Base-by-base conservation (phyloP, 2,329 filamentous ascomycete species). In the Colletotrichum chrysophilum region DNA sequence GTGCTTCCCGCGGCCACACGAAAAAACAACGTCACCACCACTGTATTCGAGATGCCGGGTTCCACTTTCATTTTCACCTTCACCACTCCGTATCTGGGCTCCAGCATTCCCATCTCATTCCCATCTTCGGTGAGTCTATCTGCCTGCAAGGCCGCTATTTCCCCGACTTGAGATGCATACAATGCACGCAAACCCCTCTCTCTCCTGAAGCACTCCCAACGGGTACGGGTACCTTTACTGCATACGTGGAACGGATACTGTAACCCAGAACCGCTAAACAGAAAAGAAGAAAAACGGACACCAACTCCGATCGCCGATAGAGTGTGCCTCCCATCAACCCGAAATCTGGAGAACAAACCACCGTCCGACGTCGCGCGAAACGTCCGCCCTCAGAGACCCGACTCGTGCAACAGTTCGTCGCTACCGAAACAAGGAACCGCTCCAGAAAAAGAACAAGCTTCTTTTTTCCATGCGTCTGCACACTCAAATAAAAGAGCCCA, bases 21-120 rank as follows among this genome's bases (percentile, higher is more conserved):
- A n/a, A 24, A 68, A 70, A 48, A 18, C 28, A 70, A 71, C 71
- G 71, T 74, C 71, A 74, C 71, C 61, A 75, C 67, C 52, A 74
- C 67, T 71, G 72, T 75, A 75, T 75, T 60, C 52, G 72, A 71
- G 68, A 71, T 75, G 34, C 34, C 28, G 43, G 66, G 18, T 24
- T 55, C 30, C 21, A 30, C 28, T 24, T 43, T 43, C 38, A 43
- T 43, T 43, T 43, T 43, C 38, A 43, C 38, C 9, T 12, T 66
- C 66, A 43, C 7, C 55, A n/a, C 36, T 28, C 12, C 43, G 16
- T 62, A 7, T 24, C n/a, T 16, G 18, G 16, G 58, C 13, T 21
- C 32, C 30, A 24, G 18, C 60, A 36, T 32, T 13, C 58, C 34
- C 13, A 66, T 66, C 36, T 66, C n/a, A 65, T 62, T 32, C 58